Evolutionary conservation across 208 protist genomes (phyloP), one percentile per base, ranked within the genome.

Genomic region (Crithidia acanthocephali): DNA sequence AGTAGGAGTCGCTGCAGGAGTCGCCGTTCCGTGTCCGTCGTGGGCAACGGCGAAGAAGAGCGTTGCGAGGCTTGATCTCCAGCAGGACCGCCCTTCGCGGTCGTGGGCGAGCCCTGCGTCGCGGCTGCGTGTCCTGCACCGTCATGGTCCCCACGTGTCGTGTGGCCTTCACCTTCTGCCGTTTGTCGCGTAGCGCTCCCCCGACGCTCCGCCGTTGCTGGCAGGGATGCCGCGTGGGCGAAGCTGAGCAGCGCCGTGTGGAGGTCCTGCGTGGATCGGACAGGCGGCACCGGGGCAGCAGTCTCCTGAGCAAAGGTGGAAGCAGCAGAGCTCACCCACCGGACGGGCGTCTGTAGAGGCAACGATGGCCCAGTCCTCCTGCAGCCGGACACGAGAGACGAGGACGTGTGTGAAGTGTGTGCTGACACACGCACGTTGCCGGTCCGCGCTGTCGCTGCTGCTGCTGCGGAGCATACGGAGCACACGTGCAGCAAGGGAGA

Each of bases 251-350:
- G 50, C 10, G 64, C 50, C 7, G 72, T 68, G 42, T 77, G 72
- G 8, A 77, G 72, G 20, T 72, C 72, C 53, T 61, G 63, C 42
- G 63, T 72, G 33, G 72, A 67, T 33, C 35, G 60, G n/a, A 64
- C 64, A 0, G 62, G 35, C 23, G 42, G 44, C 44, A 35, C 50
- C 32, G 58, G 8, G 28, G n/a, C n/a, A 15, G 33, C 57, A 1
- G 3, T 62, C 57, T 22, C 1, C 23, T 22, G 30, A 58, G 32
- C 9, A 42, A 9, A 15, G 16, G 32, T n/a, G n/a, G n/a, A n/a
- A n/a, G n/a, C n/a, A n/a, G 30, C 30, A 23, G 27, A 18, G 22
- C 42, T 37, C 1, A 62, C 25, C 22, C 13, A 7, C 1, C 68
- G 68, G 0, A 32, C 27, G 20, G 51, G 25, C 10, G 51, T 74